These are phyloP conservation scores for Cyclostephanos tholiformis DNA, from an alignment of 108 stramenopile genomes.

Conservation along the genomic window DNA sequence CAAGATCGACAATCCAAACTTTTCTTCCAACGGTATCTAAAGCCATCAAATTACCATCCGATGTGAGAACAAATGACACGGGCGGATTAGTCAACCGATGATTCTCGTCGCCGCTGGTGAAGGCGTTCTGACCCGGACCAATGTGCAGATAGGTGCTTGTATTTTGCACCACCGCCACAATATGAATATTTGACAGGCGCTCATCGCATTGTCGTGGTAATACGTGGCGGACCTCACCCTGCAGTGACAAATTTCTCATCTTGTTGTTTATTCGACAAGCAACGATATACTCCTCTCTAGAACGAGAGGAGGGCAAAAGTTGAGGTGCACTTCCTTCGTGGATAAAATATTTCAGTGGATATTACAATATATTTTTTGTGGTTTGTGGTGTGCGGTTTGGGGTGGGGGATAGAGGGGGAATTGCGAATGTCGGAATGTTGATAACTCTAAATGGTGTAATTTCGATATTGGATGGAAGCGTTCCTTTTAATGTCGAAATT, in stretches of 20 bases:
- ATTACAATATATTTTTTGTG: no score
- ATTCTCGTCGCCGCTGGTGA: neutral
- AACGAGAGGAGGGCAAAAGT: no score
- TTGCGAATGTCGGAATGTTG: no score
- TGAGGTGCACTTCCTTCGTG: no score
- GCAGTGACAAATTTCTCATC: constrained; percentile 34
- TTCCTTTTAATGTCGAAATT: no score
- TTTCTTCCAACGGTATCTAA: constrained; percentile 30
- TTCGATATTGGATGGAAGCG: no score
- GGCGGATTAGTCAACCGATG: constrained; percentile 22
- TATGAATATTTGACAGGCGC: constrained; percentile 6
- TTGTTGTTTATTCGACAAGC: neutral
- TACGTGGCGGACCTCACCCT: constrained; percentile 30
- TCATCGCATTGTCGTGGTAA: neutral
- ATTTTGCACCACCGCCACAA: constrained; percentile 28
- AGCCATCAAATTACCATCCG: constrained; percentile 34
- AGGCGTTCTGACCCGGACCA: constrained; percentile 3
- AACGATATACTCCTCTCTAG: no score
- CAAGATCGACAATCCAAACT: constrained; percentile 46
- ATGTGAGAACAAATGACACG: constrained; percentile 38
- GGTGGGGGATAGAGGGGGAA: no score
- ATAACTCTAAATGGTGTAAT: no score
- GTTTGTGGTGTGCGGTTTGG: no score
- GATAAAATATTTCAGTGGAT: no score
- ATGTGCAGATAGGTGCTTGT: constrained; percentile 20